Base-by-base conservation (phyloP, 2,329 filamentous ascomycete species). In the Sphaerostilbella broomeana region DNA sequence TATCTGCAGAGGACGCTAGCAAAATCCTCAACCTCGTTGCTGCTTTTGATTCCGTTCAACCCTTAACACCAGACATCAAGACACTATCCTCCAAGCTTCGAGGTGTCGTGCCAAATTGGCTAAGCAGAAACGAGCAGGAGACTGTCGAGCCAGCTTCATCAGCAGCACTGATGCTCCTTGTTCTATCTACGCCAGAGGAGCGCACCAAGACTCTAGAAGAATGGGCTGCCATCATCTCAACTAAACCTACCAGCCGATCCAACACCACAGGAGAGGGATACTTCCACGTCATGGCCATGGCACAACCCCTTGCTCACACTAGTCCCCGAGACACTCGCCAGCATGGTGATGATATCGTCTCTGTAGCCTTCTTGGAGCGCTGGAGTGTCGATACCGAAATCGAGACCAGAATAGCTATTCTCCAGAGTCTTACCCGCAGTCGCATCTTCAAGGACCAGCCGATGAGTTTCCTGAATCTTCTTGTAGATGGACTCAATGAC, bases 401-500 rank as follows among this genome's bases (percentile, higher is more conserved):
- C 12, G 73, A 78, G 9, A 73, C 68, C 4, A 65, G 70, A 13
- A 68, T 72, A 3, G 65, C 74, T 2, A 71, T 82, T 18, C 59
- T 81, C 10, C 68, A 73, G 43, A 74, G 72, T 35, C 58, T 82
- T 19, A 59, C 67, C 2, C 63, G 62, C 22, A 72, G 68, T 41
- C 60, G 61, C 5, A 55, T 73, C 4, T 56, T 78, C 4, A 58
- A 52, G 25, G 54, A 65, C 19, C 62, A 65, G 28, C 56, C 63
- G 4, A 47, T 50, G 5, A 50, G 53, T 3, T 72, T 79, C 42
- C 44, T 74, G 2, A 50, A 53, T 0, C 46, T 78, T 2, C 59
- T 83, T 7, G 54, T 60, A 1, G 72, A 73, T 27, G 78, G 81
- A 0, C 63, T 98, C 19, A 83, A 90, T 48, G 89, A 98, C 57